These are phyloP conservation scores for Neurospora africana DNA, from an alignment of 495 filamentous ascomycete genomes.

Conservation along the genomic window DNA sequence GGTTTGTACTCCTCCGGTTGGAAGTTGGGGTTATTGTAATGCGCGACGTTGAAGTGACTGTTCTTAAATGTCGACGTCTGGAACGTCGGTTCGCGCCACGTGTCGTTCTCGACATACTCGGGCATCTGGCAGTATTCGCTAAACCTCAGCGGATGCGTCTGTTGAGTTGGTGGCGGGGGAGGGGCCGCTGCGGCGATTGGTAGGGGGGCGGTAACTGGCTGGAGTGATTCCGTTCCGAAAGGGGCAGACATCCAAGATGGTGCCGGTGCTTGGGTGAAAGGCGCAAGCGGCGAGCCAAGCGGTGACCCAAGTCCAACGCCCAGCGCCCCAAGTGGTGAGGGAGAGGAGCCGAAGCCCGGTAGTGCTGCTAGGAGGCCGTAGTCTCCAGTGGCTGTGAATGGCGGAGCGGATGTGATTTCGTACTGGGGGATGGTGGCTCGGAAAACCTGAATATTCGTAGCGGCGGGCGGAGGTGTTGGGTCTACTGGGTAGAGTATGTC, in stretches of 20 bases:
- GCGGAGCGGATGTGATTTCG: constrained; percentile 27
- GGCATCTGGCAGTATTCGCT: constrained; percentile 36
- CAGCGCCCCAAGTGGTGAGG: constrained; percentile 5
- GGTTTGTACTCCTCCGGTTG: constrained; percentile 57
- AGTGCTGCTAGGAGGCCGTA: constrained; percentile 36
- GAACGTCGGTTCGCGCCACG: constrained; percentile 36
- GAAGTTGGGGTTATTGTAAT: constrained; percentile 77
- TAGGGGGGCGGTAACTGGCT: constrained; percentile 12
- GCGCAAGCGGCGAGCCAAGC: constrained; percentile 21
- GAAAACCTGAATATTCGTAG: constrained; percentile 45
- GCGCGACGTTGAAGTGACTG: constrained; percentile 69
- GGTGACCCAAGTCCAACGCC: constrained; percentile 12
- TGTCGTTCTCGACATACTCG: constrained; percentile 27
- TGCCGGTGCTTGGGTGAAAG: constrained; percentile 30
- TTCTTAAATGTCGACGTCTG: constrained; percentile 47
- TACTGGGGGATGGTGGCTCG: constrained; percentile 31
- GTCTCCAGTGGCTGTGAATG: constrained; percentile 26
- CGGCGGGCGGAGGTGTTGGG: constrained; percentile 35
- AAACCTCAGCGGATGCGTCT: constrained; percentile 31
- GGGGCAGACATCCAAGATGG: constrained; percentile 32
- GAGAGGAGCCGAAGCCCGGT: constrained; percentile 28
- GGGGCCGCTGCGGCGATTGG: constrained; percentile 20
- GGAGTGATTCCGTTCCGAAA: constrained; percentile 27
- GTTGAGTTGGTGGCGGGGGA: constrained; percentile 19
- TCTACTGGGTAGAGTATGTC: constrained; percentile 80